A percentile compares a stretch with the other conserved stretches of the same genome.
Conservation (phyloP, 352 stramenopile species). For the Globisporangium canariense region DNA sequence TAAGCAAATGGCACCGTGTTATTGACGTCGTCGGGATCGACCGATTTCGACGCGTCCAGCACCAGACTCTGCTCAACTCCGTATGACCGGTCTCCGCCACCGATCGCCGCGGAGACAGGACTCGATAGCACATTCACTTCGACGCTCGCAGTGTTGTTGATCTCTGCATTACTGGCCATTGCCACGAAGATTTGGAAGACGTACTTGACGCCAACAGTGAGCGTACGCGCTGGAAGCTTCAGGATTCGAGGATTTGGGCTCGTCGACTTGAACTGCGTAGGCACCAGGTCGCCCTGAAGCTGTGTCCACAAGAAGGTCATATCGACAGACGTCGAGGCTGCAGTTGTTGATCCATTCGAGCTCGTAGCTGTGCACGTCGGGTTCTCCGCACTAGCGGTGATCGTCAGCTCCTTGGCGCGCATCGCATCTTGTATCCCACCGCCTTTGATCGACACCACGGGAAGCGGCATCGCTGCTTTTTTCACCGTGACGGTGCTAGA, state of each 20-base stretch:
- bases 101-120: slow-evolving; percentile 33
- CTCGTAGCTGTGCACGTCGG: slow-evolving; percentile 33
- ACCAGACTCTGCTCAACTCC: slow-evolving; percentile 49
- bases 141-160: slow-evolving; percentile 53
- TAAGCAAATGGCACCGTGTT: slow-evolving; percentile 40
- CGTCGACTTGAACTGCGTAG: slow-evolving; percentile 41
- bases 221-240: slow-evolving; percentile 39
- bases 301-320: slow-evolving; percentile 61
- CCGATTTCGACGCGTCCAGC: slow-evolving; percentile 46
- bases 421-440: slow-evolving; percentile 33
- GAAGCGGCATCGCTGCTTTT: slow-evolving; percentile 47
- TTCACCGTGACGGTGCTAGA: slow-evolving; percentile 40
- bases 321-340: slow-evolving; percentile 22
- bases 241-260: slow-evolving; percentile 53
- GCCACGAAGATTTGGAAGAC: slow-evolving; percentile 53
- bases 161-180: slow-evolving; percentile 37
- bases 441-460: slow-evolving; percentile 52
- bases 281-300: slow-evolving; percentile 36
- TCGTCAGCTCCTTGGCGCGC: slow-evolving; percentile 39
- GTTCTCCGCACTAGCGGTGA: slow-evolving; percentile 39
- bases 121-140: slow-evolving; percentile 40
- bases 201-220: slow-evolving; percentile 55
- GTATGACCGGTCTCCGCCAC: slow-evolving; percentile 44
- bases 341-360: slow-evolving; percentile 8
- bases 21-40: slow-evolving; percentile 40